Base-by-base conservation (phyloP, 1,284 basidiomycete genomes). In the Chondrostereum purpureum region DNA sequence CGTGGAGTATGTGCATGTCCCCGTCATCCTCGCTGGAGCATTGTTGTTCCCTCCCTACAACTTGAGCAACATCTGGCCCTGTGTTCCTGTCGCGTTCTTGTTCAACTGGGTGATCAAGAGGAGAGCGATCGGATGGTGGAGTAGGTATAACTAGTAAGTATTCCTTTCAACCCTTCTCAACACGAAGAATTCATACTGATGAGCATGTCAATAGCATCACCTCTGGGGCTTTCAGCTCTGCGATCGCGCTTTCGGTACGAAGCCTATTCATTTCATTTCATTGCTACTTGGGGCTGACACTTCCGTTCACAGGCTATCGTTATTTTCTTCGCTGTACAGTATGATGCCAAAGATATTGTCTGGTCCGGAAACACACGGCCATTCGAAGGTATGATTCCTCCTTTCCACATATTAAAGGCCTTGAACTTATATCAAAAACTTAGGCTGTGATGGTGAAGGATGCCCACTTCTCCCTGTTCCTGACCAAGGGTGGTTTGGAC, bases 41-140 rank as follows among this genome's bases (percentile, higher is more conserved):
- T 5, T 73, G 66, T 2, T 70, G 66, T 33, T 69, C 64, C 2
- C 75, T 69, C 19, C 65, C 73, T 61, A 75, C 73, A 53, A 47
- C 33, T 39, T 56, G 45, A 37, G 46, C 21, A 51, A 57, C 39
- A 46, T 55, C 16, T 59, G 57, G 57, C 57, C 57, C 4, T 55
- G 53, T 2, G 53, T 79, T 36, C 52, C 69, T 4, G 61, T 72
- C 13, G 73, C 69, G 0, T 76, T 70, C 49, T 49, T 77, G 24
- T 78, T 78, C 51, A 58, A 59, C 36, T 53, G 57, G 4, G 54
- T 49, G 51, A 52, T 61, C 47, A 58, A 58, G 43, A 48, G 48
- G 39, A 49, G 51, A 2, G 59, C 56, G 37, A 43, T 60, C 34
- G 53, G 54, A 2, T 61, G 59, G 59, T 60, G 58, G 59, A 49